Percentiles rank a stretch among this genome's conserved stretches.
Evolutionary conservation across 106 monocot species (phyloP).

Genomic region (Dioscorea alata): DNA sequence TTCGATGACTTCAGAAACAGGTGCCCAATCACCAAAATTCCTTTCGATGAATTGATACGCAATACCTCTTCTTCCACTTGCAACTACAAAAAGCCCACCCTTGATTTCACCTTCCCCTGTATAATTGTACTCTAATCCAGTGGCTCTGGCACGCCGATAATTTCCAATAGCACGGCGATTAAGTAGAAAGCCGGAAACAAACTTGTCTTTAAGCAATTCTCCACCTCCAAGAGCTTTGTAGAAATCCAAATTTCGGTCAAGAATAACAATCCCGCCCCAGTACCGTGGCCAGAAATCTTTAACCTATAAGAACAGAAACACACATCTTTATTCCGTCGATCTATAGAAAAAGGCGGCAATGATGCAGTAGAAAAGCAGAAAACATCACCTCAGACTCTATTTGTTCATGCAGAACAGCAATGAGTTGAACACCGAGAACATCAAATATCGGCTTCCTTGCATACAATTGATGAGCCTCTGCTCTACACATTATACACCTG

Average conservation of each 20-base stretch:
- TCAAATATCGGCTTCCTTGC: constrained; percentile 41
- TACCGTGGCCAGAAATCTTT: constrained; percentile 40
- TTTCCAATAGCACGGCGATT: constrained; percentile 24
- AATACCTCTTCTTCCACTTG: constrained; percentile 25
- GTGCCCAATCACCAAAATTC: constrained; percentile 53
- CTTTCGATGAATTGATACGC: constrained; percentile 44
- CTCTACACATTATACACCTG: constrained; percentile 46
- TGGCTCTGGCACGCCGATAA: constrained; percentile 22
- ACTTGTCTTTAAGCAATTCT: constrained; percentile 23
- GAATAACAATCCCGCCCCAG: constrained; percentile 37
- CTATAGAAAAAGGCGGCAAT: not conserved
- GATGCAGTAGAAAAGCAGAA: not conserved
- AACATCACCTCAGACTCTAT: constrained; percentile 27
- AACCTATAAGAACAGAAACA: constrained; percentile 10
- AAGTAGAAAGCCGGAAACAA: constrained; percentile 26
- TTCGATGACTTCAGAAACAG: constrained; percentile 39
- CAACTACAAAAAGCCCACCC: constrained; percentile 27
- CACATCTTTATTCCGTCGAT: not conserved
- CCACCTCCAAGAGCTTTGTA: constrained; percentile 42
- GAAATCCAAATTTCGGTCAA: constrained; percentile 25
- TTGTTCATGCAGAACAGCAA: constrained; percentile 35
- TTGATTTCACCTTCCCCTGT: constrained; percentile 24
- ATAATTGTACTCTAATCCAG: constrained; percentile 12
- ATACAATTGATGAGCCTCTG: constrained; percentile 38
- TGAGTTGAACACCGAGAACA: constrained; percentile 31